These are phyloP conservation scores for Aspergillus udagawae DNA, from an alignment of 2,329 filamentous ascomycete species.

Conservation along the genomic window DNA sequence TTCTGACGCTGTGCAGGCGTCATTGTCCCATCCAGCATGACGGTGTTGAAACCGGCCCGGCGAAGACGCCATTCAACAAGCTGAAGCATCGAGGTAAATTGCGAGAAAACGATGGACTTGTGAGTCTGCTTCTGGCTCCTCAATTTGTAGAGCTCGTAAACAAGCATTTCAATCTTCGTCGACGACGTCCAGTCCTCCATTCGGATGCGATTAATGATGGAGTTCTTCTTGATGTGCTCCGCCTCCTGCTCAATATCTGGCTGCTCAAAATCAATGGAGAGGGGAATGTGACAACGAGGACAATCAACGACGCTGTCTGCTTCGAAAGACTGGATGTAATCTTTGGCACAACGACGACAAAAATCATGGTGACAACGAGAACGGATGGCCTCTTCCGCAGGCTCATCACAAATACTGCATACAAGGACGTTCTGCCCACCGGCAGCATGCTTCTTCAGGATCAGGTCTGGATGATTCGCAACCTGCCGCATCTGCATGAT, in stretches of 20 bases:
- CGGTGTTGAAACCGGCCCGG: conserved; percentile 94
- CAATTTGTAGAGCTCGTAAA: conserved; percentile 89
- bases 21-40: conserved; percentile 98
- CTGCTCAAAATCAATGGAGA: conserved; percentile 90
- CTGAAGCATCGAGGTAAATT: conserved; percentile 96
- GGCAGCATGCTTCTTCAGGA: conserved; percentile 80
- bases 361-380: conserved; percentile 93
- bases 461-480: conserved; percentile 90
- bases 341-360: conserved; percentile 74
- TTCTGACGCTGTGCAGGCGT: conserved; percentile 87
- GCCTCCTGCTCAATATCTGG: conserved; percentile 93
- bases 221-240: conserved; percentile 81
- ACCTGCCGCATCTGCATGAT: conserved; percentile 99
- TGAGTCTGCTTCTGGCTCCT: conserved; percentile 88
- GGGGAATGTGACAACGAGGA: conserved; percentile 83
- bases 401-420: conserved; percentile 94
- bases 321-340: conserved; percentile 74
- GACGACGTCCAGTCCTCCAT: conserved; percentile 99
- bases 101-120: conserved; percentile 96
- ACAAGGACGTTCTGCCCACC: conserved; percentile 87
- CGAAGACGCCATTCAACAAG: conserved; percentile 95
- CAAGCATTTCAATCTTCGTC: conserved; percentile 94
- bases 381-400: conserved; percentile 88
- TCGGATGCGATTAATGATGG: conserved; percentile 97
- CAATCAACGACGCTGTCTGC: conserved; percentile 59